Percentiles rank a stretch among this genome's conserved stretches.
Evolutionary conservation across 352 stramenopile species (phyloP).

Genomic region (Globisporangium alternatum): DNA sequence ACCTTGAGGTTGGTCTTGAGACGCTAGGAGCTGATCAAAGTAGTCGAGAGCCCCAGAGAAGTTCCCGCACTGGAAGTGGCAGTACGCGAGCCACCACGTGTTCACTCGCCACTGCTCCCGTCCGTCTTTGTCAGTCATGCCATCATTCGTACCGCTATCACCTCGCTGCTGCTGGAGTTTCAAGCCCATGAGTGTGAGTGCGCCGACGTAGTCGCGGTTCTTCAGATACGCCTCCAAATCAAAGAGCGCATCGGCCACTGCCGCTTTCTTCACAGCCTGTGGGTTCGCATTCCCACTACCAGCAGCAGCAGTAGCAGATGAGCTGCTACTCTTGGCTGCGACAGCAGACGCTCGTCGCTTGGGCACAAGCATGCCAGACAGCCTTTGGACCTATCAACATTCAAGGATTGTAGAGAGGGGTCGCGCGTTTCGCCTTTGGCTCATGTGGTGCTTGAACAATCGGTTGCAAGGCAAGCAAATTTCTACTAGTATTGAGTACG

Average conservation of each 20-base stretch:
- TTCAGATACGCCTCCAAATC: conserved; percentile 23
- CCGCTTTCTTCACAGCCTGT: conserved; percentile 1
- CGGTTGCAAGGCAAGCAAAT: no score
- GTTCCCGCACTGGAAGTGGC: conserved; percentile 56
- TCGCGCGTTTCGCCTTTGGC: no score
- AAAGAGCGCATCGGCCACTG: conserved; percentile 4
- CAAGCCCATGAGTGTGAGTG: conserved; percentile 20
- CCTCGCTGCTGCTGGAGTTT: conserved; percentile 18
- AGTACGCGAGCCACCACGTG: conserved; percentile 73
- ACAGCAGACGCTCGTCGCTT: neutral
- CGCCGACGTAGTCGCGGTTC: conserved; percentile 24
- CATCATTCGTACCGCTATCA: neutral
- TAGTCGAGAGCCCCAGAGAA: conserved; percentile 37
- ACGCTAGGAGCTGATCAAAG: conserved; percentile 52
- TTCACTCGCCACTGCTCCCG: conserved; percentile 23
- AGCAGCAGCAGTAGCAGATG: neutral
- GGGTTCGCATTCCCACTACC: neutral
- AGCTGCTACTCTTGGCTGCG: neutral
- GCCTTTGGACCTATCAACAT: no score
- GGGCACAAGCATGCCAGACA: neutral
- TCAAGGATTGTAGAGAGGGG: no score
- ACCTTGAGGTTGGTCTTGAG: neutral
- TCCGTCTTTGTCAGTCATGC: neutral
- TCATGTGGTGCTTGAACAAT: no score
- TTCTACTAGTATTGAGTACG: no score